Percentiles rank a stretch among this genome's conserved stretches.
These are phyloP conservation scores for Stylonectria norvegica DNA, from an alignment of 2,329 filamentous ascomycete species.

Conservation along the genomic window DNA sequence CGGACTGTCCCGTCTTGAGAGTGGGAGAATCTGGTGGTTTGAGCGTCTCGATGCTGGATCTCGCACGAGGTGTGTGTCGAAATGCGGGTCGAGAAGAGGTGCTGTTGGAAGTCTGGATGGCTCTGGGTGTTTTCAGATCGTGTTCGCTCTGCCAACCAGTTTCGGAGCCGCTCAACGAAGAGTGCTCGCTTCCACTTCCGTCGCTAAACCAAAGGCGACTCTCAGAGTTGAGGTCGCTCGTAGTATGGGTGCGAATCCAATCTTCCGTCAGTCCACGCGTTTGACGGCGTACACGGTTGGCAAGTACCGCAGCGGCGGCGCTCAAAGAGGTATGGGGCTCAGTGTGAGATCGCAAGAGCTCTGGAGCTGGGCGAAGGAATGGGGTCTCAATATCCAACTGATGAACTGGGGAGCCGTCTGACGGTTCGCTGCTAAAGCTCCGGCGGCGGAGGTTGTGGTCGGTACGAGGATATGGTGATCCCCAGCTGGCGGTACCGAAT, in stretches of 20 bases:
- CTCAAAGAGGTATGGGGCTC: slow-evolving; percentile 37
- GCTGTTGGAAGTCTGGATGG: slow-evolving; percentile 27
- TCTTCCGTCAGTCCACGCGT: slow-evolving; percentile 69
- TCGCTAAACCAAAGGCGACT: slow-evolving; percentile 82
- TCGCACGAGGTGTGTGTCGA: slow-evolving; percentile 43
- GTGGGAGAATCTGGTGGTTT: slow-evolving; percentile 33
- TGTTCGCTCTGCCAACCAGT: slow-evolving; percentile 51
- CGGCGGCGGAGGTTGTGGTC: slow-evolving; percentile 50
- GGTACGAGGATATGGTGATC: slow-evolving; percentile 77
- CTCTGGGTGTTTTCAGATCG: slow-evolving; percentile 47
- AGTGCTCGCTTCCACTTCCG: slow-evolving; percentile 65
- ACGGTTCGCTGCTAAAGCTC: slow-evolving; percentile 57
- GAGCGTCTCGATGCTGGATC: slow-evolving; percentile 57
- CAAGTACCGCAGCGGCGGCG: slow-evolving; percentile 60
- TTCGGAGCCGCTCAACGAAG: slow-evolving; percentile 67
- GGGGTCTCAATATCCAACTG: slow-evolving; percentile 60
- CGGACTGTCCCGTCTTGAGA: slow-evolving; percentile 28
- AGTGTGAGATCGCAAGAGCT: slow-evolving; percentile 32
- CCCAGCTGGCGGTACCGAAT: slow-evolving; percentile 79
- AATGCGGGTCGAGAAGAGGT: slow-evolving; percentile 28
- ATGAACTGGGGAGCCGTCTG: slow-evolving; percentile 59
- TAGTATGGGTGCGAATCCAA: slow-evolving; percentile 83
- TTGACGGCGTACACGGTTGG: slow-evolving; percentile 58
- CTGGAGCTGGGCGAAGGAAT: slow-evolving; percentile 56
- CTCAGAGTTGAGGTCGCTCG: slow-evolving; percentile 65